Conservation (phyloP, 768 basidiomycete species). For the Xerocomus potaroensis region DNA sequence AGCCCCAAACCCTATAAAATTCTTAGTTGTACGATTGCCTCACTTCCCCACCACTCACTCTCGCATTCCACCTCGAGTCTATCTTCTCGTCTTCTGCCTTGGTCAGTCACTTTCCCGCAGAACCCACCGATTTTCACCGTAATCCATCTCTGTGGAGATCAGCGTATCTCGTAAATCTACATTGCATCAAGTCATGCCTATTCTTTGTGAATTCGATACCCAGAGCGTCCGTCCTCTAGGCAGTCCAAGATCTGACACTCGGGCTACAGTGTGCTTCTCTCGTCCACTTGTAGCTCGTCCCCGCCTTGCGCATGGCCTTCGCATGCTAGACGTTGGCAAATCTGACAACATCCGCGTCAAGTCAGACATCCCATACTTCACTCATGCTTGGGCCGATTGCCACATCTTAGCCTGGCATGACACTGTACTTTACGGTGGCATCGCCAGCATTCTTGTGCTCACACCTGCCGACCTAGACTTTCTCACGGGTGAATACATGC, state of each 20-base stretch:
- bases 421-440: background rate
- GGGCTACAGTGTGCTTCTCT: conserved; percentile 8
- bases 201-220: conserved; percentile 14
- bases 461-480: conserved; percentile 12
- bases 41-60: background rate
- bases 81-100: background rate
- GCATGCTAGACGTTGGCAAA: conserved; percentile 2
- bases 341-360: conserved; percentile 9
- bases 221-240: background rate
- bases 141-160: too few relatives aligned
- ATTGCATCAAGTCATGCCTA: conserved; percentile 6
- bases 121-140: too few relatives aligned
- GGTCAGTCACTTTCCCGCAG: background rate
- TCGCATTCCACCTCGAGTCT: too few relatives aligned
- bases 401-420: conserved; percentile 4
- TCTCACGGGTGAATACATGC: conserved; percentile 11
- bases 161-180: too few relatives aligned
- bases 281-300: conserved; percentile 13
- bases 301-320: conserved; percentile 15
- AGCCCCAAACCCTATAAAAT: background rate
- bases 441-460: conserved; percentile 2
- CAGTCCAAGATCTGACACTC: conserved; percentile 7
- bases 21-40: too few relatives aligned
- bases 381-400: conserved; percentile 2
- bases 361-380: conserved; percentile 5